These are phyloP conservation scores for Termitomyces bulborhizus DNA, from an alignment of 768 basidiomycete genomes.

Conservation along the genomic window DNA sequence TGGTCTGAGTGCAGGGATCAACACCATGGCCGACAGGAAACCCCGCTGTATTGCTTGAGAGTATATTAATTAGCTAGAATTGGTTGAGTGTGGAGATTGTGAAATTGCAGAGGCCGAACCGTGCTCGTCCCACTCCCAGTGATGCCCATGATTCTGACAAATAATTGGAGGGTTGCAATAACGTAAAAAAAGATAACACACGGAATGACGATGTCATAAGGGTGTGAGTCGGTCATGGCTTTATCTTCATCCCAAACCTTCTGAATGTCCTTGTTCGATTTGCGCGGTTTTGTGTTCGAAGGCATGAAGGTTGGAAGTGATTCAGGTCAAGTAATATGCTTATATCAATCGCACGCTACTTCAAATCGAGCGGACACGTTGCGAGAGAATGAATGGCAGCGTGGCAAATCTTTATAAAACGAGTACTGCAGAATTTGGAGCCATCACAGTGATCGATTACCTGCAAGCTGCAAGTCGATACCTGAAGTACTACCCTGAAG, in stretches of 20 bases:
- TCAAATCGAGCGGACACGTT: background rate
- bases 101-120: background rate
- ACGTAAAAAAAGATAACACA: background rate
- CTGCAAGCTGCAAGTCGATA: background rate
- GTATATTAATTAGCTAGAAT: slow-evolving; percentile 9
- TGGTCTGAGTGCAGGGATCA: slow-evolving; percentile 7
- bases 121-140: slow-evolving; percentile 14
- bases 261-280: background rate
- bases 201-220: slow-evolving; percentile 14
- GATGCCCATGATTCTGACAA: slow-evolving; percentile 8
- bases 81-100: background rate
- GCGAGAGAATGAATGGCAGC: background rate
- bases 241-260: slow-evolving; percentile 4
- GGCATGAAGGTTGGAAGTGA: background rate
- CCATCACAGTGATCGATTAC: background rate
- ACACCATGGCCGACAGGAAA: slow-evolving; percentile 10
- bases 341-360: background rate
- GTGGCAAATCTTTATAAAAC: background rate
- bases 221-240: slow-evolving; percentile 5
- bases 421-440: background rate
- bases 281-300: slow-evolving; percentile 1
- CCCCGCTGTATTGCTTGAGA: background rate
- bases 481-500: no score
- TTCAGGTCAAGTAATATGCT: background rate
- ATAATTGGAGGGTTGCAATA: background rate